Evolutionary conservation across 208 protist genomes (phyloP).

Genomic region (Leishmania turanica): DNA sequence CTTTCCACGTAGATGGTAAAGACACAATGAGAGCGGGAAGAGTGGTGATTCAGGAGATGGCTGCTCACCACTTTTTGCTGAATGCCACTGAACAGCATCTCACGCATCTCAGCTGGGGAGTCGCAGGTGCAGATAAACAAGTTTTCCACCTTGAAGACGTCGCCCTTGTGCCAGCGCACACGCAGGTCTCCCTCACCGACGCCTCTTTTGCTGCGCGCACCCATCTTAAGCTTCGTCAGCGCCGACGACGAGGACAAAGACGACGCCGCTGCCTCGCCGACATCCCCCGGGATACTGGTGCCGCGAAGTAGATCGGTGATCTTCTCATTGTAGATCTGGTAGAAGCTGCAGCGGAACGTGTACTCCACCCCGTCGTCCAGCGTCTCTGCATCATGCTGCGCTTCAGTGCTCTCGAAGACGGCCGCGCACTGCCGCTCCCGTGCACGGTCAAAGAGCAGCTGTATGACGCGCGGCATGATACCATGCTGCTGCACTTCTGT

Average conservation of each 20-base stretch:
- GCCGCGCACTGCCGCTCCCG: slow-evolving; percentile 39
- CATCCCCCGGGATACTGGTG: slow-evolving; percentile 2
- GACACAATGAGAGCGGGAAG: slow-evolving; percentile 92
- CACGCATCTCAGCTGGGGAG: slow-evolving; percentile 67
- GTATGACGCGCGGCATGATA: slow-evolving; percentile 77
- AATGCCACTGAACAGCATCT: slow-evolving; percentile 73
- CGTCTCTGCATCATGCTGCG: not conserved
- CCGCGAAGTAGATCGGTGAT: slow-evolving; percentile 82
- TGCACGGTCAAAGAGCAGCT: slow-evolving; percentile 80
- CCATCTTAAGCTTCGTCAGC: not conserved
- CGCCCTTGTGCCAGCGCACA: slow-evolving; percentile 64
- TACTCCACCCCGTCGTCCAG: slow-evolving; percentile 46
- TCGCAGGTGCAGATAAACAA: slow-evolving; percentile 82
- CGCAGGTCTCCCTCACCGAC: slow-evolving; percentile 38
- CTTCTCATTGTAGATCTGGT: slow-evolving; percentile 93
- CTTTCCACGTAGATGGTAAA: slow-evolving; percentile 89
- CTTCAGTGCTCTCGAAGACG: not conserved
- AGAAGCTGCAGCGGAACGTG: slow-evolving; percentile 85
- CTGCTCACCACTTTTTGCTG: slow-evolving; percentile 78
- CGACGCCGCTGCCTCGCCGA: not conserved
- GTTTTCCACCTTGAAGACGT: slow-evolving; percentile 89
- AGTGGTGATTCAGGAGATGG: slow-evolving; percentile 89
- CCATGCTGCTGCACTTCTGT: slow-evolving; percentile 62
- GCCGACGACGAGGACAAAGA: not conserved
- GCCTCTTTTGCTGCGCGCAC: not conserved